Conservation (phyloP, 345 rosid species). For the Iberis pinnata region DNA sequence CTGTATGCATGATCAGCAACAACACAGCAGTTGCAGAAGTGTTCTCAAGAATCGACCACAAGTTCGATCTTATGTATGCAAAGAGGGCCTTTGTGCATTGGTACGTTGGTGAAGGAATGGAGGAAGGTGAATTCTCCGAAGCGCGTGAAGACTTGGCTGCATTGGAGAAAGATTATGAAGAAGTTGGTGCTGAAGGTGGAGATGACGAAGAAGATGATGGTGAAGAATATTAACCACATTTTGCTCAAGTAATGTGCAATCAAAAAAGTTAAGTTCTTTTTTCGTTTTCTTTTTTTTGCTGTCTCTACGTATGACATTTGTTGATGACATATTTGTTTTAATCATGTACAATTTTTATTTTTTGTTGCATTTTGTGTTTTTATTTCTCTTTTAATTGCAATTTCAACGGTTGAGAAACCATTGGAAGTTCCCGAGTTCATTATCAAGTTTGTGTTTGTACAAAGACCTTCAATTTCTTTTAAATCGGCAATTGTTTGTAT, state of each 20-base stretch:
- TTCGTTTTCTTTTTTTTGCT: background rate
- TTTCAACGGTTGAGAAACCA: background rate
- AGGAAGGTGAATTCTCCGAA: conserved; percentile 55
- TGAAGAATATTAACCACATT: conserved; percentile 31
- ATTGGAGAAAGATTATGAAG: conserved; percentile 36
- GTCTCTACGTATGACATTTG: background rate
- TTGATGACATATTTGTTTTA: background rate
- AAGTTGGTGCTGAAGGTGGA: conserved; percentile 33
- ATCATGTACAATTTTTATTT: background rate
- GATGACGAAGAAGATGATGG: conserved; percentile 32
- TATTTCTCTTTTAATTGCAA: background rate
- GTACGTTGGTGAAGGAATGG: conserved; percentile 56
- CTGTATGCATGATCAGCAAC: too few relatives aligned
- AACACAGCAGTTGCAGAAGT: conserved; percentile 32
- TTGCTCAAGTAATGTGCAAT: background rate
- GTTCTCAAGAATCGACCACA: conserved; percentile 46
- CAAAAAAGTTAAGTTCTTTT: background rate
- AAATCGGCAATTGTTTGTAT: too few relatives aligned
- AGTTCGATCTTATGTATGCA: conserved; percentile 8
- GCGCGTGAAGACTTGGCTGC: conserved; percentile 46
- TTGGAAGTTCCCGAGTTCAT: background rate
- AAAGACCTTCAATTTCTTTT: too few relatives aligned
- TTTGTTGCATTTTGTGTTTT: background rate
- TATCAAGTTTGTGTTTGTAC: background rate
- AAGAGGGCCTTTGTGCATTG: conserved; percentile 27